phyloP scores from a whole-genome alignment of 2,329 filamentous ascomycete genomes.

The Colletotrichum phormii region DNA sequence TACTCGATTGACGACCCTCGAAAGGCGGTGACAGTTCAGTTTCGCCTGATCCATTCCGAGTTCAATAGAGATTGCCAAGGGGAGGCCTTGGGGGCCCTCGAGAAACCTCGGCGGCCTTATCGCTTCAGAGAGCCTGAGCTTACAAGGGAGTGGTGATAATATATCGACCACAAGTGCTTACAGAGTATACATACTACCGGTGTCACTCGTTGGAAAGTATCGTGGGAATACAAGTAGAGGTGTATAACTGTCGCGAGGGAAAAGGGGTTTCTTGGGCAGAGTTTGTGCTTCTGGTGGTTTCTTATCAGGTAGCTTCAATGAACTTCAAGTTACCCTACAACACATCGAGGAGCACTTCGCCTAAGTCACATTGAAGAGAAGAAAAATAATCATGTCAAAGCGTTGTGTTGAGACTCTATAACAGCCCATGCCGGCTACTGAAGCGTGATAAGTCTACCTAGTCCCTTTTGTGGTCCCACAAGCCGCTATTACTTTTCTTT shows the following conservation, averaged over 20 bases:
- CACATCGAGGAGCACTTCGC: background rate
- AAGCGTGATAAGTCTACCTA: constrained; percentile 18
- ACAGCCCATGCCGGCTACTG: constrained; percentile 18
- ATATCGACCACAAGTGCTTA: background rate
- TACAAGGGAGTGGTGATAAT: background rate
- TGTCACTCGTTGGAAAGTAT: background rate
- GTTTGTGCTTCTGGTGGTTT: background rate
- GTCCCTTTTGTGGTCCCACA: background rate
- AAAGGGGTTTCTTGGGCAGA: background rate
- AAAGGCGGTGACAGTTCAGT: background rate
- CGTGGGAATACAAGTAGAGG: background rate
- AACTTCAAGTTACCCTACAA: background rate
- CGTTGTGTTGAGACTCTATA: constrained; percentile 13
- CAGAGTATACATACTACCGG: background rate
- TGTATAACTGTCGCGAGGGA: background rate
- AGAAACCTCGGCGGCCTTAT: background rate
- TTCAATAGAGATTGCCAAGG: background rate
- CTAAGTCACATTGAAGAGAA: background rate
- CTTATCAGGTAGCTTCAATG: background rate
- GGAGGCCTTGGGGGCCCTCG: background rate
- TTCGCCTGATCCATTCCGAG: background rate
- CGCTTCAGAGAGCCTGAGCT: background rate
- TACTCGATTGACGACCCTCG: background rate
- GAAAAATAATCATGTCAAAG: background rate
- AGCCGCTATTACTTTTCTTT: background rate